Evolutionary conservation across 1,139 yeast species (phyloP).

Genomic region (Lodderomyces pseudojiufengensis): DNA sequence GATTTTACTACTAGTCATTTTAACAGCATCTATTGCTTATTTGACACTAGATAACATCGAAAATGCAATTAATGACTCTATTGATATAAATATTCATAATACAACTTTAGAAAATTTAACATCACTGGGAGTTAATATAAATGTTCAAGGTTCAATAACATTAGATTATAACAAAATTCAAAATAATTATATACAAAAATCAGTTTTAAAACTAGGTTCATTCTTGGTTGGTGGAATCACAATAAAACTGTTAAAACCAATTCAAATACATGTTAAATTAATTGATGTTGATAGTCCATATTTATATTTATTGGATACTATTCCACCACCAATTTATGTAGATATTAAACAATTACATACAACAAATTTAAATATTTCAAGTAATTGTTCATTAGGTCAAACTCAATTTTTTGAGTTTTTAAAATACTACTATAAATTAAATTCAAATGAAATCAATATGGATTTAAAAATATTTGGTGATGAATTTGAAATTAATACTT

Average conservation of each 20-base stretch:
- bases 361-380: conserved; percentile 26
- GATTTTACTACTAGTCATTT: conserved; percentile 9
- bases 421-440: conserved; percentile 15
- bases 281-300: conserved; percentile 16
- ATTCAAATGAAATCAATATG: conserved; percentile 15
- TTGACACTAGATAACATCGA: conserved; percentile 13
- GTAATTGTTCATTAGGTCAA: conserved; percentile 20
- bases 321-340: conserved; percentile 25
- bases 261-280: conserved; percentile 21
- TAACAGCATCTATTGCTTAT: conserved; percentile 11
- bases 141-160: conserved; percentile 21
- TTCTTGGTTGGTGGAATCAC: conserved; percentile 22
- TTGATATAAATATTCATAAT: conserved; percentile 18
- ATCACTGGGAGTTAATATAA: conserved; percentile 23
- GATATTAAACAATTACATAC: conserved; percentile 19
- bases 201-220: conserved; percentile 19
- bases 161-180: conserved; percentile 24
- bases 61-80: conserved; percentile 16
- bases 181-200: conserved; percentile 20
- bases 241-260: conserved; percentile 21
- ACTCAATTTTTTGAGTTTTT: conserved; percentile 20
- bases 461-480: conserved; percentile 20
- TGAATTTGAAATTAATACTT: conserved; percentile 15
- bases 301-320: conserved; percentile 22
- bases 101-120: conserved; percentile 20